These are phyloP conservation scores for Mortierella claussenii DNA, from an alignment of 192 early-diverging fungal species.

Conservation along the genomic window DNA sequence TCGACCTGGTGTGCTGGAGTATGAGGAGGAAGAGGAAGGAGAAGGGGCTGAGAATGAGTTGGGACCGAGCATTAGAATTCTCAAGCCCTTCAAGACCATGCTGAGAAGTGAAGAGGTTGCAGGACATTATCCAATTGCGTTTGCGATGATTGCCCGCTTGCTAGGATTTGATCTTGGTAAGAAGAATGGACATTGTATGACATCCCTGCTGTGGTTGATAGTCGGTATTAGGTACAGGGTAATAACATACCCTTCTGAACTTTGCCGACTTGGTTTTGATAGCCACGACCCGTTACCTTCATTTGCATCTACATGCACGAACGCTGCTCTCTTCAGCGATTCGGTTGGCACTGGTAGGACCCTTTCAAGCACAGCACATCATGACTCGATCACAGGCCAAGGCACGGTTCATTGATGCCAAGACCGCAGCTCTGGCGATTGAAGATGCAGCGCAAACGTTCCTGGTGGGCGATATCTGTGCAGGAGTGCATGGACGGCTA, in stretches of 20 bases:
- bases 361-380: slow-evolving; percentile 85
- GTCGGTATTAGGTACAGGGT: too few species aligned
- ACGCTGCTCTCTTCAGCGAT: slow-evolving; percentile 89
- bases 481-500: slow-evolving; percentile 81
- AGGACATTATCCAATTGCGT: slow-evolving; percentile 86
- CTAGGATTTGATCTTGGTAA: slow-evolving; percentile 62
- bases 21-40: slow-evolving; percentile 51
- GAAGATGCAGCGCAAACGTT: slow-evolving; percentile 73
- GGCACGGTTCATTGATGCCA: slow-evolving; percentile 58
- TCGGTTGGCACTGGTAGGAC: slow-evolving; percentile 89
- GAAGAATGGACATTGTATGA: too few species aligned
- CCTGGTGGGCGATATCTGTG: slow-evolving; percentile 76
- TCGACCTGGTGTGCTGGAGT: not conserved
- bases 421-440: slow-evolving; percentile 60
- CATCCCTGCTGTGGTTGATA: too few species aligned
- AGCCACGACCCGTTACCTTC: slow-evolving; percentile 80
- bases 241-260: too few species aligned
- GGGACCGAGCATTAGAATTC: slow-evolving; percentile 44
- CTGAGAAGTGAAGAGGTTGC: slow-evolving; percentile 50
- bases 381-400: slow-evolving; percentile 67
- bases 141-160: slow-evolving; percentile 63
- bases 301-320: slow-evolving; percentile 87
- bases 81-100: slow-evolving; percentile 59
- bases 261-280: not conserved
- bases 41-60: slow-evolving; percentile 35